Base-by-base conservation (phyloP, 805 yeast species). In the Candida nitratophila region DNA sequence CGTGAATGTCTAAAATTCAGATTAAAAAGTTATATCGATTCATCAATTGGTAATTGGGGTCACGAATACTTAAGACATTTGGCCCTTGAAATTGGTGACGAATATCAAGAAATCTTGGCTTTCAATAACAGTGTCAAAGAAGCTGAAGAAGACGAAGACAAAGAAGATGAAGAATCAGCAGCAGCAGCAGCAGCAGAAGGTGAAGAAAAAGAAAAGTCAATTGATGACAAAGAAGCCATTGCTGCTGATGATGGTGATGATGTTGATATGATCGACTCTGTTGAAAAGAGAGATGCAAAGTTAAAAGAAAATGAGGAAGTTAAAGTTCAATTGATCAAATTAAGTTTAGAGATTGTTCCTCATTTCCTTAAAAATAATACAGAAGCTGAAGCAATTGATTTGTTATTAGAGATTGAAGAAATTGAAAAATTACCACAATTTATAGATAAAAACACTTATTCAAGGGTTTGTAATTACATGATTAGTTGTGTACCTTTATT, bases 341-440 rank as follows among this genome's bases (percentile, higher is more conserved):
- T 93, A 52, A 76, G 95, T 7, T 66, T 86, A 53, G 77, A 82
- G 53, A 81, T 93, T 53, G 90, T 86, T 34, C 96, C 96, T 33
- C 85, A 81, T 57, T 91, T 93, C 68, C 73, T 93, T 52, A 81
- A 86, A 59, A 97, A 91, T 67, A 91, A 93, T 60, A 98, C 96
- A 36, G 99, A 93, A 66, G 96, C 96, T 19, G 99, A 93, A 60
- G 99, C 99, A 1, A 96, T 93, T 22, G 99, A 93, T 66, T 70
- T 93, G 52, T 73, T 93, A 50, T 71, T 89, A 47, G 99, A 93
- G 65, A 79, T 93, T 44, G 99, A 93, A 65, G 71, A 80, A 44
- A 84, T 93, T 52, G 95, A 86, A 55, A 79, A 81, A 59, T 71
- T 93, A 50, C 83, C 93, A 9, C 79, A 82, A 52, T 87, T 77